Conservation (phyloP, 208 protist genomes). For the Trypanosoma congolense region DNA sequence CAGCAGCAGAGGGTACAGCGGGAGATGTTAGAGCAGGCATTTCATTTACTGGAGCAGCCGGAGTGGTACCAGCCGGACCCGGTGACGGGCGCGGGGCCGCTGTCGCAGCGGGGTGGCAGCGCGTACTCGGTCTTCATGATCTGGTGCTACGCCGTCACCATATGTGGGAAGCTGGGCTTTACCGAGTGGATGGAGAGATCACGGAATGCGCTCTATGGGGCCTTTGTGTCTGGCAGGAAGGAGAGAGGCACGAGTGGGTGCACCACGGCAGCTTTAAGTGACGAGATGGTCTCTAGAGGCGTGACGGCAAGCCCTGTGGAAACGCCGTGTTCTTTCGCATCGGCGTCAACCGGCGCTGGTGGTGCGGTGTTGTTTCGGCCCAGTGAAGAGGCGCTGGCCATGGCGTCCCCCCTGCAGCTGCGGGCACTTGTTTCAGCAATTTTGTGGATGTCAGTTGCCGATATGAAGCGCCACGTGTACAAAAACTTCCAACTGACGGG, state of each 20-base stretch:
- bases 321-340: not conserved
- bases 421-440: conserved; percentile 27
- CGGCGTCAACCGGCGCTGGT: not conserved
- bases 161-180: conserved; percentile 35
- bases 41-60: conserved; percentile 24
- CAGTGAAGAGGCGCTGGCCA: conserved; percentile 19
- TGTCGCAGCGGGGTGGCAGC: conserved; percentile 11
- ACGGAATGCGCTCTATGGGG: conserved; percentile 27
- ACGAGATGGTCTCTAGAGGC: not conserved
- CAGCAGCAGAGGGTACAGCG: conserved; percentile 29
- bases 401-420: conserved; percentile 15
- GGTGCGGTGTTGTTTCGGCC: conserved; percentile 7
- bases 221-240: conserved; percentile 13
- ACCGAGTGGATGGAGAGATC: conserved; percentile 26
- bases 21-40: conserved; percentile 36
- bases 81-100: not conserved
- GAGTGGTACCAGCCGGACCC: conserved; percentile 1
- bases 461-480: conserved; percentile 15
- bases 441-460: conserved; percentile 23
- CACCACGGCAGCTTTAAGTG: not conserved
- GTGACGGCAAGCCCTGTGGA: not conserved
- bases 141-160: conserved; percentile 50
- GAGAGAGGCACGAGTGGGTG: not conserved
- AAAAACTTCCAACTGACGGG: conserved; percentile 19
- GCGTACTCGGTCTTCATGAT: conserved; percentile 47